Evolutionary conservation across 2,329 filamentous ascomycete genomes (phyloP).

Genomic region (Fusarium illudens): DNA sequence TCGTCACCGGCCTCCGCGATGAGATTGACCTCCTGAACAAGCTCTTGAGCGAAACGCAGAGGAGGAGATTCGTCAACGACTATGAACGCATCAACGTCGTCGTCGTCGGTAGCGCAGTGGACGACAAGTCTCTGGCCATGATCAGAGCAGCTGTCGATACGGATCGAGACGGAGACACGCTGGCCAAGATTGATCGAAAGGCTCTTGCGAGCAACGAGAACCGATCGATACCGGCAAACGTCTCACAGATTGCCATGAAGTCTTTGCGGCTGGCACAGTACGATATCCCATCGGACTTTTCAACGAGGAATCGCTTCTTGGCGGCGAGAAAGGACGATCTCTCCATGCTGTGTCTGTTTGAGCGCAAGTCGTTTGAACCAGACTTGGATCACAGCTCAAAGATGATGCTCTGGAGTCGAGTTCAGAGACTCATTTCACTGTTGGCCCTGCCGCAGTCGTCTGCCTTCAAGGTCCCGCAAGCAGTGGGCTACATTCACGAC

Average conservation of each 20-base stretch:
- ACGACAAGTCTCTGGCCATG: background rate
- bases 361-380: background rate
- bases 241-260: background rate
- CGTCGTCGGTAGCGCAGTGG: background rate
- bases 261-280: background rate
- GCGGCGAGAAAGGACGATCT: background rate
- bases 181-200: background rate
- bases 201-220: background rate
- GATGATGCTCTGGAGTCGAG: background rate
- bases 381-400: background rate
- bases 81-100: background rate
- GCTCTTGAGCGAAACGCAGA: conserved; percentile 3
- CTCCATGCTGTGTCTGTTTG: background rate
- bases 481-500: background rate
- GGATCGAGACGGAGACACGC: background rate
- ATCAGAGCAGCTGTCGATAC: background rate
- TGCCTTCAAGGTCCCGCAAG: background rate
- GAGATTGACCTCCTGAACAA: conserved; percentile 1
- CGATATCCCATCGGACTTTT: background rate
- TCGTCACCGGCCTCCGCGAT: background rate
- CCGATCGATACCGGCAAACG: background rate
- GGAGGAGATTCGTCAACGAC: background rate
- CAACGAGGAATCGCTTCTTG: background rate
- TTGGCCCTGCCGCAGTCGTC: background rate
- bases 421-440: background rate